Evolutionary conservation across 805 yeast species (phyloP), one percentile per base, ranked within the genome.

Genomic region (Wickerhamiella qilinensis): DNA sequence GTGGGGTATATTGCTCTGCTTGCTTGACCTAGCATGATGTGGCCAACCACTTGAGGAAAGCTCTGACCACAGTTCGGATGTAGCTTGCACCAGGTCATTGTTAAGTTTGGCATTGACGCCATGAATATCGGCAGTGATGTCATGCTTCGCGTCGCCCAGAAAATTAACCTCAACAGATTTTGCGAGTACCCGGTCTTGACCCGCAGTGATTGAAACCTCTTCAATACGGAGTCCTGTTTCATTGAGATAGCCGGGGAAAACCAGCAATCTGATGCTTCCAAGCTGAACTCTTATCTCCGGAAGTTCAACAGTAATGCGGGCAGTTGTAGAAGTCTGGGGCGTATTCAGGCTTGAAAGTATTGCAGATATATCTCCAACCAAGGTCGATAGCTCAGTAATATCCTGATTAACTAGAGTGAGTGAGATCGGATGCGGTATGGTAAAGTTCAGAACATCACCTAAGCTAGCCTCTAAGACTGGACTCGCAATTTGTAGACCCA

Each of bases 201-300:
- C 33, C 1, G 45, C 44, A 9, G 45, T 40, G 5, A 47, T 11
- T 1, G 41, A 8, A 3, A 46, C 15, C 21, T 50, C 54, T 7
- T 40, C 24, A 3, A 50, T 14, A 3, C 15, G 12, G 6, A 47
- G 16, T 1, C 36, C 38, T 5, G 22, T 24, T 6, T 44, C 35
- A 1, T 39, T 30, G 7, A 43, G 21, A 6, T 35, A 20, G 5
- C 41, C 42, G 2, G 53, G 47, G 28, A 50, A 39, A 1, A 47
- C 16, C 11, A 43, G 38, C 11, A 47, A 16, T 1, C 43, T 44
- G n/a, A 49, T 24, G 3, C 28, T 37, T 3, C 47, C 51, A 2
- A 49, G 15, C 3, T 33, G 40, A 1, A 50, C 19, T 15, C 42
- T 37, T 2, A 47, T 33, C 9, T 50, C 54, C 3, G 50, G 47